phyloP scores from a whole-genome alignment of 768 basidiomycete species.

The Tylopilus felleus region DNA sequence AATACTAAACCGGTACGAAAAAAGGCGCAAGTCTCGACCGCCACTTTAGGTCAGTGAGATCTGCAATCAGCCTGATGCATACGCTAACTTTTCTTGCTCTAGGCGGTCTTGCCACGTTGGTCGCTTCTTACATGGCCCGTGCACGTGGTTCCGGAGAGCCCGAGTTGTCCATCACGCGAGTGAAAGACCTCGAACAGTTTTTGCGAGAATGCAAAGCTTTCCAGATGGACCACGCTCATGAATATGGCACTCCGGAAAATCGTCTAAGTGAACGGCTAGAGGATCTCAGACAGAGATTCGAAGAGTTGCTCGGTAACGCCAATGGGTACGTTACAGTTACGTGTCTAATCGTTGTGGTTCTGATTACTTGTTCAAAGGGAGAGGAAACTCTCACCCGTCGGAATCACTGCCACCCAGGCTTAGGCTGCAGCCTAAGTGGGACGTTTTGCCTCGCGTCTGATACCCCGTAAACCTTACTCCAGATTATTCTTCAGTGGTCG shows the following conservation, averaged over 20 bases:
- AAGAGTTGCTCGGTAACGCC: slow-evolving; percentile 28
- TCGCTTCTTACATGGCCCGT: slow-evolving; percentile 71
- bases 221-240: slow-evolving; percentile 53
- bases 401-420: not conserved
- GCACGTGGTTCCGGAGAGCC: slow-evolving; percentile 69
- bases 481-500: not conserved
- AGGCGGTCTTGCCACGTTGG: slow-evolving; percentile 66
- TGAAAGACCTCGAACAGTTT: slow-evolving; percentile 63
- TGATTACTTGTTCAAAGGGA: slow-evolving; percentile 12
- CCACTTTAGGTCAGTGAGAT: slow-evolving; percentile 36
- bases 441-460: not conserved
- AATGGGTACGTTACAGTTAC: slow-evolving; percentile 17
- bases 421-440: not conserved
- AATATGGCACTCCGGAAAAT: slow-evolving; percentile 12
- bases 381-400: slow-evolving; percentile 20
- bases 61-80: not conserved
- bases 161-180: slow-evolving; percentile 52
- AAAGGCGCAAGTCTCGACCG: slow-evolving; percentile 38
- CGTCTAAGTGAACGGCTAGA: slow-evolving; percentile 8
- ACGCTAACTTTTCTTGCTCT: not conserved
- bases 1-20: not conserved
- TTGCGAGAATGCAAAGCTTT: slow-evolving; percentile 60
- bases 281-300: slow-evolving; percentile 23
- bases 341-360: not conserved
- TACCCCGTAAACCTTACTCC: not conserved